These are phyloP conservation scores for Euphrasia confusa DNA, from an alignment of 257 asterid species.

Conservation along the genomic window DNA sequence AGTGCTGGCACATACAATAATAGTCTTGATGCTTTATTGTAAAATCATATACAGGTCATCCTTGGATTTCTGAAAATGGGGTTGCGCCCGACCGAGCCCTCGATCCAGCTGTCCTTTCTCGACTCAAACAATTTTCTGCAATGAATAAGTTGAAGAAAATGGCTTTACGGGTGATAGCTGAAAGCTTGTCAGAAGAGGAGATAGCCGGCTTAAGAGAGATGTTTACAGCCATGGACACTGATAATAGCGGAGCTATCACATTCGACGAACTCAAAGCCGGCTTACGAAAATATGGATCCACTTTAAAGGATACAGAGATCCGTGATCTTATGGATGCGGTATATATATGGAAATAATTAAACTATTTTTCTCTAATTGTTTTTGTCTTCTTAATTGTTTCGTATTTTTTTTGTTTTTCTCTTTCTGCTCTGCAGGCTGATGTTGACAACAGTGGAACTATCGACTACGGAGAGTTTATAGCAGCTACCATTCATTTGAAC, in stretches of 20 bases:
- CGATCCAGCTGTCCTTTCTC: background rate
- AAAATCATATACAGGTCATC: background rate
- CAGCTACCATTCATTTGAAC: slow-evolving; percentile 83
- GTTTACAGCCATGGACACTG: slow-evolving; percentile 88
- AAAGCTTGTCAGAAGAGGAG: slow-evolving; percentile 89
- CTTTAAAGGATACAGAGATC: slow-evolving; percentile 74
- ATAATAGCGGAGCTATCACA: slow-evolving; percentile 81
- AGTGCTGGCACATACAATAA: background rate
- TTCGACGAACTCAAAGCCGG: slow-evolving; percentile 90
- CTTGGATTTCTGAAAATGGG: background rate
- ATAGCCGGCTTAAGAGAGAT: slow-evolving; percentile 83
- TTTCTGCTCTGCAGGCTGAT: slow-evolving; percentile 56
- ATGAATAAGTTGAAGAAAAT: slow-evolving; percentile 2
- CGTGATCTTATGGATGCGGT: slow-evolving; percentile 94
- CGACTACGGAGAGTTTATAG: slow-evolving; percentile 81
- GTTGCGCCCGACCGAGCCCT: background rate
- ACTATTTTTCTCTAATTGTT: too few relatives aligned
- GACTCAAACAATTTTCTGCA: background rate
- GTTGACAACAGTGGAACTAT: slow-evolving; percentile 88
- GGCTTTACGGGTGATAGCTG: slow-evolving; percentile 47
- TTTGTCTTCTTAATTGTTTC: too few relatives aligned
- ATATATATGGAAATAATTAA: slow-evolving; percentile 25
- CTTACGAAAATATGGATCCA: slow-evolving; percentile 78
- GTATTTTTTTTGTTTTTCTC: background rate
- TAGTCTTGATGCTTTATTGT: background rate